Evolutionary conservation across 176 grass and related monocot species (phyloP), one percentile per base, ranked within the genome.

Genomic region (Oryza rufipogon): DNA sequence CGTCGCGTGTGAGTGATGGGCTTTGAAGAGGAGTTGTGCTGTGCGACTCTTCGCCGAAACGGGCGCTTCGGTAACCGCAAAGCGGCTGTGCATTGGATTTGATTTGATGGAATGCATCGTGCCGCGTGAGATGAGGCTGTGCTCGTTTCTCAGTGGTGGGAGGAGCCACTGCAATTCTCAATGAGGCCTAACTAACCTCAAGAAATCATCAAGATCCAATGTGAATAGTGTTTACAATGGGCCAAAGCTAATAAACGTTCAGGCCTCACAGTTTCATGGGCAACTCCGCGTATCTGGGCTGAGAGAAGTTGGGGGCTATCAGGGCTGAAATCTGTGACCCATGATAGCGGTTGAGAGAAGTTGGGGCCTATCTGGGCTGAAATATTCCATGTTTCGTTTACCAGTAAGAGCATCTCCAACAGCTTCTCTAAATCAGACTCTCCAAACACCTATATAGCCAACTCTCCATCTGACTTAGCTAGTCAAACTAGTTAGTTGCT

Each of bases 11-110:
- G 52, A 58, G 52, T 20, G 52, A 58, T 54, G 81, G 3, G 73
- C 32, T 45, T 78, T 86, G 19, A 73, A 22, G 17, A 63, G 72
- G 84, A 65, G 66, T 64, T 20, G 83, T 20, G 83, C 34, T 20
- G 83, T 20, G 83, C 34, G 77, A 68, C 83, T 20, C 74, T 65
- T 83, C n/a, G 75, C 46, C 60, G 28, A 68, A 71, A 65, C 64
- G 77, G 68, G 63, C 14, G 52, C 65, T 70, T 77, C 45, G 54
- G 71, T 64, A 81, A 75, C 82, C 9, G 88, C 34, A 82, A 81
- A 70, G 66, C 20, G 7, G 20, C 58, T 23, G 20, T 23, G 66
- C 25, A 34, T 34, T 17, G 82, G 51, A 20, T 3, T 32, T 45
- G 77, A 63, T 77, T 63, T 2, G 65, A 38, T 45, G 17, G 72